Evolutionary conservation across 179 eudicot species (phyloP).

Genomic region (Beta macrorhiza): DNA sequence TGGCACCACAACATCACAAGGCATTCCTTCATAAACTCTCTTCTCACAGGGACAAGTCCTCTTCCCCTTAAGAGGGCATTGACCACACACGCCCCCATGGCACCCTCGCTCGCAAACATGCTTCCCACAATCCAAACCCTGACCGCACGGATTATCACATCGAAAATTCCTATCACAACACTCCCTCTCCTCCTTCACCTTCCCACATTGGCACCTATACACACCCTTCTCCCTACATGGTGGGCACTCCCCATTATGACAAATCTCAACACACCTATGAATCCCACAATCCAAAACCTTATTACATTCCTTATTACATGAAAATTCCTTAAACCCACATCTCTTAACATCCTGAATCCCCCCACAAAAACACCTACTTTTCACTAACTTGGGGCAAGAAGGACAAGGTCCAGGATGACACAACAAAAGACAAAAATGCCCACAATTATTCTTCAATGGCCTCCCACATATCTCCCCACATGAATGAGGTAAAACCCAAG

Average conservation of each 20-base stretch:
- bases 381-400: slow-evolving; percentile 82
- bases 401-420: slow-evolving; percentile 99
- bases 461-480: slow-evolving; percentile 88
- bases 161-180: slow-evolving; percentile 71
- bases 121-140: slow-evolving; percentile 72
- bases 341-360: slow-evolving; percentile 65
- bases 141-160: slow-evolving; percentile 57
- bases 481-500: slow-evolving; percentile 95
- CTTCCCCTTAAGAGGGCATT: slow-evolving; percentile 84
- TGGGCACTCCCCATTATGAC: slow-evolving; percentile 82
- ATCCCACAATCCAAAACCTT: slow-evolving; percentile 59
- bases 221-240: slow-evolving; percentile 67
- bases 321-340: slow-evolving; percentile 88
- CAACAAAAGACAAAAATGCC: slow-evolving; percentile 76
- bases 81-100: slow-evolving; percentile 82
- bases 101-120: slow-evolving; percentile 81
- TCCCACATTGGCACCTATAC: slow-evolving; percentile 77
- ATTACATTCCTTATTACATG: slow-evolving; percentile 61
- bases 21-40: slow-evolving; percentile 76
- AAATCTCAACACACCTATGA: slow-evolving; percentile 67
- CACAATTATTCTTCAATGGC: slow-evolving; percentile 61
- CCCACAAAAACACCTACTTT: slow-evolving; percentile 73
- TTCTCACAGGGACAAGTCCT: slow-evolving; percentile 91
- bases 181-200: slow-evolving; percentile 62
- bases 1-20: slow-evolving; percentile 78